Evolutionary conservation across 2,329 filamentous ascomycete genomes (phyloP).

Genomic region (Curvularia verruculosa): DNA sequence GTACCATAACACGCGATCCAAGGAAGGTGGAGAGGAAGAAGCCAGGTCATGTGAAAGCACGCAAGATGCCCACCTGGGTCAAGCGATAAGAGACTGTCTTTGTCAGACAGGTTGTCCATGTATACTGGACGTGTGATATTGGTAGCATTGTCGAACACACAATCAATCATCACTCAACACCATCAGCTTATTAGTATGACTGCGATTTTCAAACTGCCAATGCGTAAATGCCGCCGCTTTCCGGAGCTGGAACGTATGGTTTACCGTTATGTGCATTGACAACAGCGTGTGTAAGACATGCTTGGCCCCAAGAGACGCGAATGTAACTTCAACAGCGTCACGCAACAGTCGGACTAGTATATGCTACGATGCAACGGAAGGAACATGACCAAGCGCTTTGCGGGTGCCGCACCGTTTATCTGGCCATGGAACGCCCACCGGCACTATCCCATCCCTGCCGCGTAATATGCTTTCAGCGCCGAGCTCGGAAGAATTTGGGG

Average conservation of each 20-base stretch:
- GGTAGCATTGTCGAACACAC: conserved; percentile 24
- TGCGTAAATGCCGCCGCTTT: neutral
- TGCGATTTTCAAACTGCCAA: neutral
- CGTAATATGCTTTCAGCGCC: neutral
- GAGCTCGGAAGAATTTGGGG: conserved; percentile 6
- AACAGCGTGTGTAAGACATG: neutral
- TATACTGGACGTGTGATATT: conserved; percentile 13
- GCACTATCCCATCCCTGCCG: neutral
- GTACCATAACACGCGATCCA: conserved; percentile 87
- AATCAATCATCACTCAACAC: conserved; percentile 1
- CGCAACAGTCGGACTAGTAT: neutral
- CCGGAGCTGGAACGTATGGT: neutral
- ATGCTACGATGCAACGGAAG: neutral
- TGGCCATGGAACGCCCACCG: neutral
- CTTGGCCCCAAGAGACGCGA: neutral
- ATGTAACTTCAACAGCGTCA: neutral
- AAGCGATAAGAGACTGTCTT: conserved; percentile 65
- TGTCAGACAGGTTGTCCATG: conserved; percentile 36
- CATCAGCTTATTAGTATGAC: neutral
- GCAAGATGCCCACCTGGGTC: conserved; percentile 98
- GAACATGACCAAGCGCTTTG: conserved; percentile 2
- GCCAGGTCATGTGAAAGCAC: conserved; percentile 91
- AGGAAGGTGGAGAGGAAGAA: conserved; percentile 98
- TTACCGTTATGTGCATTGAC: neutral
- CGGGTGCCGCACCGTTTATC: conserved; percentile 1